A percentile compares a stretch with the other conserved stretches of the same genome.
Evolutionary conservation across 2,329 filamentous ascomycete species (phyloP).

Genomic region (Eurotiales sp.): DNA sequence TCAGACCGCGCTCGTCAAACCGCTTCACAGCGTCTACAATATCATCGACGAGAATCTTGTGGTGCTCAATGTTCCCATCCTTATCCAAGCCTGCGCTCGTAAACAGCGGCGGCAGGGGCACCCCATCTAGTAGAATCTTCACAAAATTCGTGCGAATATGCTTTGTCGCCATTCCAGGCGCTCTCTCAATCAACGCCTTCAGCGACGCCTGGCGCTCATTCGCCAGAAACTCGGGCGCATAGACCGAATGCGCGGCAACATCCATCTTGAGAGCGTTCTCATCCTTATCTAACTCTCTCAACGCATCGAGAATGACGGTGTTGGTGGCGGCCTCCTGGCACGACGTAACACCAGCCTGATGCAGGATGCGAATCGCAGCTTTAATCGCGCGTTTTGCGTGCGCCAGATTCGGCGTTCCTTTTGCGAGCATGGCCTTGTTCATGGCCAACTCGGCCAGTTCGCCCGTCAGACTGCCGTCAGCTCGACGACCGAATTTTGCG

Average conservation of each 20-base stretch:
- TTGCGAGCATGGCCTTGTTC: slow-evolving; percentile 19
- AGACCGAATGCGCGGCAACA: slow-evolving; percentile 24
- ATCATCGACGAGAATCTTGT: slow-evolving; percentile 16
- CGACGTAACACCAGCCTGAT: slow-evolving; percentile 27
- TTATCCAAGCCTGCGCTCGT: slow-evolving; percentile 26
- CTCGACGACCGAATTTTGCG: slow-evolving; percentile 21
- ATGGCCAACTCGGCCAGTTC: slow-evolving; percentile 27
- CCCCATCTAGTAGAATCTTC: slow-evolving; percentile 34
- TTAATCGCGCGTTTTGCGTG: slow-evolving; percentile 24
- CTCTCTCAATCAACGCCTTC: slow-evolving; percentile 21
- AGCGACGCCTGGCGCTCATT: slow-evolving; percentile 20
- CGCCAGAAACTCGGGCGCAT: slow-evolving; percentile 21
- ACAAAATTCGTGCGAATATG: slow-evolving; percentile 31
- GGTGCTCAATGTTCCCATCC: slow-evolving; percentile 23
- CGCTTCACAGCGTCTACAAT: slow-evolving; percentile 23
- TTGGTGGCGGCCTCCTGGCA: slow-evolving; percentile 31
- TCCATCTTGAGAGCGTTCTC: slow-evolving; percentile 24
- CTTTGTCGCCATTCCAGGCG: slow-evolving; percentile 22
- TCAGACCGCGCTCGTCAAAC: slow-evolving; percentile 29
- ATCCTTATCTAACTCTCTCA: slow-evolving; percentile 23
- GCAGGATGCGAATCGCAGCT: slow-evolving; percentile 21
- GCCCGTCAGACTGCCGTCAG: slow-evolving; percentile 26
- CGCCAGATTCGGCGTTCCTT: slow-evolving; percentile 21
- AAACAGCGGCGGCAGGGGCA: slow-evolving; percentile 27
- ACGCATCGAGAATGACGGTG: slow-evolving; percentile 22